Conservation (phyloP, 306 rosid species). For the Inga oerstediana region DNA sequence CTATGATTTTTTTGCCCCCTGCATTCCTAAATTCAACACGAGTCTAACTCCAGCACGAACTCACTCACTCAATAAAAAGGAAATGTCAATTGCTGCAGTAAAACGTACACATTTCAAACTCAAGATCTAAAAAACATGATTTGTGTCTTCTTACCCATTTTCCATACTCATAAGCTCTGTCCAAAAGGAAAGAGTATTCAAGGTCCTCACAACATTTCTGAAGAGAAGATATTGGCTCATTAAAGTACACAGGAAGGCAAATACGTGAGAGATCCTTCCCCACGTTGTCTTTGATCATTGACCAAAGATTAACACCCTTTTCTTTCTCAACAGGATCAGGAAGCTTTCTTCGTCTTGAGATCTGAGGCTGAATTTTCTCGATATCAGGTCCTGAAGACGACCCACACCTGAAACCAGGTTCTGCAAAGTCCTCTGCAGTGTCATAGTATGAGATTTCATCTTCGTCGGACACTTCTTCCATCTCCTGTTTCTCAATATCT, state of each 20-base stretch:
- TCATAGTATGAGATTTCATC: constrained; percentile 80
- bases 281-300: constrained; percentile 95
- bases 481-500: constrained; percentile 87
- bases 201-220: constrained; percentile 96
- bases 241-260: constrained; percentile 98
- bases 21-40: not conserved
- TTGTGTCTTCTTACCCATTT: constrained; percentile 71
- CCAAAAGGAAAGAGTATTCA: constrained; percentile 91
- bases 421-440: constrained; percentile 70
- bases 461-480: constrained; percentile 88
- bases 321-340: constrained; percentile 95
- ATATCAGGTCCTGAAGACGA: constrained; percentile 34
- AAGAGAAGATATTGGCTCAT: constrained; percentile 97
- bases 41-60: constrained; percentile 9
- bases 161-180: constrained; percentile 82
- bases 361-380: constrained; percentile 13
- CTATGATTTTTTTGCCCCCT: not conserved
- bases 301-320: constrained; percentile 97
- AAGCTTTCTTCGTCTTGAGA: constrained; percentile 80
- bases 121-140: not conserved
- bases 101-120: constrained; percentile 7
- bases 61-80: not conserved
- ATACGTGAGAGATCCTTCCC: constrained; percentile 96
- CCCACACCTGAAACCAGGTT: constrained; percentile 52
- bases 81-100: not conserved